These are phyloP conservation scores for Inga laurina DNA, from an alignment of 306 rosid genomes.

Conservation along the genomic window DNA sequence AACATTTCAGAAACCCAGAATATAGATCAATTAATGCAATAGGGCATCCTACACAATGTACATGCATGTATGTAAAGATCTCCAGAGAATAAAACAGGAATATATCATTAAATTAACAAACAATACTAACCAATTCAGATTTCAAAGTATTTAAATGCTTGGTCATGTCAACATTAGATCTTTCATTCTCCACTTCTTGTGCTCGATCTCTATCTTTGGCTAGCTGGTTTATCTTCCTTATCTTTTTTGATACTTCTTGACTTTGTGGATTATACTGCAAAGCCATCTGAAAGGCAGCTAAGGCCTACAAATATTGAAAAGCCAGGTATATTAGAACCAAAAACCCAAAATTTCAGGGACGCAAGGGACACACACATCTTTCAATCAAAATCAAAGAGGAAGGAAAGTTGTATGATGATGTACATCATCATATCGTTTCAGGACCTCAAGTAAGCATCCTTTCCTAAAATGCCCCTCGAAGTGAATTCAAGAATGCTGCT, in stretches of 20 bases:
- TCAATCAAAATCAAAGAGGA: conserved; percentile 21
- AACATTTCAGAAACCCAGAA: conserved; percentile 29
- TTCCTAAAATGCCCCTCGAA: conserved; percentile 92
- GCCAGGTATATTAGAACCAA: conserved; percentile 34
- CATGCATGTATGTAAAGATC: not conserved
- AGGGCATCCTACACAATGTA: conserved; percentile 15
- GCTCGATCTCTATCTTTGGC: conserved; percentile 70
- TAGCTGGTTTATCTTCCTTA: conserved; percentile 75
- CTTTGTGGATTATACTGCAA: conserved; percentile 78
- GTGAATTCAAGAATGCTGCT: conserved; percentile 35
- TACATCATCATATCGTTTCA: conserved; percentile 93
- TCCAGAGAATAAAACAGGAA: not conserved
- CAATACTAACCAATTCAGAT: conserved; percentile 75
- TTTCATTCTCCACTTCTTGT: conserved; percentile 79
- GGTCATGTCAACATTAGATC: conserved; percentile 83
- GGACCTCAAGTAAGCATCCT: conserved; percentile 92
- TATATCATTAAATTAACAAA: not conserved
- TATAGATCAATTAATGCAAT: conserved; percentile 6
- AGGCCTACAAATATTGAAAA: conserved; percentile 65
- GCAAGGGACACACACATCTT: not conserved
- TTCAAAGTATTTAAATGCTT: conserved; percentile 75
- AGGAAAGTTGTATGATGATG: conserved; percentile 24
- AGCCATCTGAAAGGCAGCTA: conserved; percentile 80
- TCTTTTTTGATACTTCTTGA: conserved; percentile 87
- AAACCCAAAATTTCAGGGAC: conserved; percentile 4